phyloP scores from a whole-genome alignment of 2,329 filamentous ascomycete genomes.

The Diaporthe longicolla region DNA sequence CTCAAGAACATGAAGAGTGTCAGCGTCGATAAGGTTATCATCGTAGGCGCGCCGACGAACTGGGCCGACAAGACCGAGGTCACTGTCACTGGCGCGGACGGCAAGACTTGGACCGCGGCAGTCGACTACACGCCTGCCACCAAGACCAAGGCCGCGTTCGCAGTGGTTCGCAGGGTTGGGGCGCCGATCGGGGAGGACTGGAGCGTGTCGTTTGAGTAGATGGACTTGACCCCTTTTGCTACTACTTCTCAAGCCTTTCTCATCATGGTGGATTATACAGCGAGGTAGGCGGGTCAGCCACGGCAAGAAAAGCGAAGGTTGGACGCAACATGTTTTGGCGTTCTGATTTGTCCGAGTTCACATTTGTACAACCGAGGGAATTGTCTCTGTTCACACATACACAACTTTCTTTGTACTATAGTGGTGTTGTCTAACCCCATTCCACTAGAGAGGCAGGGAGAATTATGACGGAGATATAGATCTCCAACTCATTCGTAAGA shows the following conservation, averaged over 20 bases:
- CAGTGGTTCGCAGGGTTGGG: constrained; percentile 65
- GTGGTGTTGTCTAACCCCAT: neutral
- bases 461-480: neutral
- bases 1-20: constrained; percentile 85
- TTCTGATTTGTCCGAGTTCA: constrained; percentile 12
- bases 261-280: neutral
- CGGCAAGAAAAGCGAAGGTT: constrained; percentile 18
- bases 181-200: constrained; percentile 69
- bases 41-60: constrained; percentile 81
- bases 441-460: neutral
- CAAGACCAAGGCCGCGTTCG: constrained; percentile 64
- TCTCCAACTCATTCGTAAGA: neutral
- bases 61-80: constrained; percentile 78
- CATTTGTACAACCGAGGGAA: constrained; percentile 23
- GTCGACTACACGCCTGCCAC: constrained; percentile 71
- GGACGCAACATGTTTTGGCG: constrained; percentile 9
- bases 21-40: constrained; percentile 83
- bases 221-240: neutral
- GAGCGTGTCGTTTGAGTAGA: constrained; percentile 57
- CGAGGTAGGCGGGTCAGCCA: neutral
- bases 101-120: constrained; percentile 68
- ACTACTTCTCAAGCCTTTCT: neutral
- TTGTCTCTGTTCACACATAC: neutral
- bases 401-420: constrained; percentile 19
- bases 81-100: constrained; percentile 64